phyloP scores from a whole-genome alignment of 257 asterid genomes.

The Cruciata laevipes region DNA sequence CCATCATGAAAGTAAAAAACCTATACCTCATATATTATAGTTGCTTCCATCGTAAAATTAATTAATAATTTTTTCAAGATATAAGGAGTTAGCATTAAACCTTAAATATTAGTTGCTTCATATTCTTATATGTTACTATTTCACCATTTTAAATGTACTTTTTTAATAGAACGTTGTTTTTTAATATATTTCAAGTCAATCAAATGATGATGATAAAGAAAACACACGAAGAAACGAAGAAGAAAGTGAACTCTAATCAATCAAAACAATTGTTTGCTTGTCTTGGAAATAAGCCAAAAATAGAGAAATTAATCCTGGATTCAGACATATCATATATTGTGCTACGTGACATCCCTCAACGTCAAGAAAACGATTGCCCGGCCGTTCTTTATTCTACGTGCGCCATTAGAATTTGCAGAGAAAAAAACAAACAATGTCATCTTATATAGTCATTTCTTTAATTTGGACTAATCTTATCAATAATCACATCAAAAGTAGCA shows the following conservation, averaged over 20 bases:
- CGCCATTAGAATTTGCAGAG: neutral
- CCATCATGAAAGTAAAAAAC: too few species aligned
- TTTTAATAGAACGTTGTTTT: too few species aligned
- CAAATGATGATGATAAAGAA: neutral
- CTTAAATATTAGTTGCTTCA: too few species aligned
- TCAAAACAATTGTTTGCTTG: neutral
- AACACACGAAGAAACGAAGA: neutral
- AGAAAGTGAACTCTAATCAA: neutral
- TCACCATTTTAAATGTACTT: too few species aligned
- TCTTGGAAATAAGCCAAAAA: neutral
- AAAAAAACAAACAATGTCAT: neutral
- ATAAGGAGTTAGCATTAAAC: too few species aligned
- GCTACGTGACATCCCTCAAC: constrained; percentile 2
- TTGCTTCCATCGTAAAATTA: too few species aligned
- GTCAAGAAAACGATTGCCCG: constrained; percentile 10
- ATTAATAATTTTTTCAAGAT: too few species aligned
- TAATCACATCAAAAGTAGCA: neutral
- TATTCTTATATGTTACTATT: too few species aligned
- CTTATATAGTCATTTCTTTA: neutral
- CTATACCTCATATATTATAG: too few species aligned
- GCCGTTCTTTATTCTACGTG: neutral
- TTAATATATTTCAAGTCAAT: neutral
- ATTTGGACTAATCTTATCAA: neutral
- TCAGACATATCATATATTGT: neutral
- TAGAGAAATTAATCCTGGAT: neutral